Percentiles rank a stretch among this genome's conserved stretches.
Conservation (phyloP, 78 protist species). For the Chrysochromulina parva region DNA sequence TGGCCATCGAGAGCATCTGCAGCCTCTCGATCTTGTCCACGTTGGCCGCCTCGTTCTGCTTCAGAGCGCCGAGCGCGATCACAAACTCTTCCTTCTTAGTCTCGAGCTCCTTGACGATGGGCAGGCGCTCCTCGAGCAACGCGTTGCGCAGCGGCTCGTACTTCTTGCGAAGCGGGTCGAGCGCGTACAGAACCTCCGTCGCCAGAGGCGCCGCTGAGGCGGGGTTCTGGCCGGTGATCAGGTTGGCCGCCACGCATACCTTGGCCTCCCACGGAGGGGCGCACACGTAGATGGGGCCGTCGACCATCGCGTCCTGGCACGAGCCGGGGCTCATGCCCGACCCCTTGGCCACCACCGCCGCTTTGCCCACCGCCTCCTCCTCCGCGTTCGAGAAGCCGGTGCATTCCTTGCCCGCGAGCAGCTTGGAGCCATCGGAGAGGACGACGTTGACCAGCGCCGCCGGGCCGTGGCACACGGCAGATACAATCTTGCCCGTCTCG, state of each 20-base stretch:
- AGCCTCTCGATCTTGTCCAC: no score
- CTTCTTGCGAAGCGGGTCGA: no score
- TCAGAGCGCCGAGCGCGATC: no score
- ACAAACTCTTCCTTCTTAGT: no score
- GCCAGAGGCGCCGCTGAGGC: neutral
- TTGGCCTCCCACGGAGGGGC: no score
- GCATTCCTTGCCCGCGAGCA: neutral
- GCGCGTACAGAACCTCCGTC: neutral
- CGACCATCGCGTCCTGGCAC: neutral
- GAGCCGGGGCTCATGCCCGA: conserved; percentile 1
- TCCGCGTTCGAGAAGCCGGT: neutral
- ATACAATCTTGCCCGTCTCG: neutral
- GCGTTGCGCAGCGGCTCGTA: no score
- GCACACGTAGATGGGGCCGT: neutral
- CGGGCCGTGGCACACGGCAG: conserved; percentile 3
- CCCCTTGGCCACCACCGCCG: neutral
- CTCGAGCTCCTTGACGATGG: no score
- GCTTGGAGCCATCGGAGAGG: neutral
- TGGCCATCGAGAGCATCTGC: no score
- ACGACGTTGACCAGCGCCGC: neutral
- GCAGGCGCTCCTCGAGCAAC: no score
- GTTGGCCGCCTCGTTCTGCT: no score
- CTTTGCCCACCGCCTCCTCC: neutral
- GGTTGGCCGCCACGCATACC: neutral
- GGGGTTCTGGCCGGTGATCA: neutral